A percentile compares a stretch with the other conserved stretches of the same genome.
Conservation (phyloP, 148 eudicot genomes). For the Dianthus caryophyllus region DNA sequence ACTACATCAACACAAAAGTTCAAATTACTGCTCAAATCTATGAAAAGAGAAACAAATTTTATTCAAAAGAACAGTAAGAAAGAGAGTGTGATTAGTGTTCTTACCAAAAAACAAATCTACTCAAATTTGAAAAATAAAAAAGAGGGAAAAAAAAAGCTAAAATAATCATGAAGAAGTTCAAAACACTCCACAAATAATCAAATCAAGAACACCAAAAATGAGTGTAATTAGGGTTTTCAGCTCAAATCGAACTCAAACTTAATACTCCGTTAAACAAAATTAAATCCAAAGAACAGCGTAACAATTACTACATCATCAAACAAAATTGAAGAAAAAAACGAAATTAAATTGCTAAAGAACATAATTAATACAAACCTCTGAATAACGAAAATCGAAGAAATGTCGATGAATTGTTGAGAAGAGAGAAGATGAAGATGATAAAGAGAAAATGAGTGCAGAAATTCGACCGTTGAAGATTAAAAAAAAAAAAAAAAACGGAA, state of each 20-base stretch:
- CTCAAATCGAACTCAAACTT: not conserved
- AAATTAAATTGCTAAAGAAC: not conserved
- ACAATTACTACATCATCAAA: not conserved
- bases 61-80: too few species aligned
- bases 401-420: not conserved
- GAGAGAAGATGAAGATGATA: not conserved
- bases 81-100: too few species aligned
- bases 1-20: not conserved
- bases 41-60: too few species aligned
- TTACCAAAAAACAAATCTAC: not conserved
- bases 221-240: constrained; percentile 9
- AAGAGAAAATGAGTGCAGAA: not conserved
- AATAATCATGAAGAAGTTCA: not conserved
- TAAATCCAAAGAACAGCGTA: not conserved
- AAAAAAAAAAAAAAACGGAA: not conserved
- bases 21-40: too few species aligned
- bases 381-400: not conserved
- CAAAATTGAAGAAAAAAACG: not conserved
- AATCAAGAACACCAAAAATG: not conserved
- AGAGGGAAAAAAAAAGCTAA: too few species aligned
- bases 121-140: not conserved
- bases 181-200: not conserved
- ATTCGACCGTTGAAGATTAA: constrained; percentile 29
- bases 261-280: not conserved
- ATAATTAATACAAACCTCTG: constrained; percentile 1